phyloP scores from a whole-genome alignment of 2,329 filamentous ascomycete genomes.

The Trichothecium roseum region DNA sequence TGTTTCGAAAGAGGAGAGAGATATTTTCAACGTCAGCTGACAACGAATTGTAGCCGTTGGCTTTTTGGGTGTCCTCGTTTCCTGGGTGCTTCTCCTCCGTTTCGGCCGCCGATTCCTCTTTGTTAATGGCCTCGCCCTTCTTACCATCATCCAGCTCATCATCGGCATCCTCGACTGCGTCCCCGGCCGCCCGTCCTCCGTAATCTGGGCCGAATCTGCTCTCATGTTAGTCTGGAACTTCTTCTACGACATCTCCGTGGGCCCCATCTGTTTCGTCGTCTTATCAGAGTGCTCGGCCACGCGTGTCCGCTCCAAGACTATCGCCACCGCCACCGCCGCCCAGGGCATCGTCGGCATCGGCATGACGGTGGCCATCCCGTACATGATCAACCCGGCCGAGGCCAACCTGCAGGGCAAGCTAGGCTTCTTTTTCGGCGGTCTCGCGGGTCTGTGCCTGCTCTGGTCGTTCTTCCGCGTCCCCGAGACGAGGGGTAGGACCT shows the following conservation, averaged over 20 bases:
- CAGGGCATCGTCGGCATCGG: conserved; percentile 11
- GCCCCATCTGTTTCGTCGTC: conserved; percentile 30
- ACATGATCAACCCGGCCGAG: conserved; percentile 19
- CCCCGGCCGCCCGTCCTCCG: conserved; percentile 15
- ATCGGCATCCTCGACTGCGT: conserved; percentile 29
- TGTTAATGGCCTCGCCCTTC: conserved; percentile 18
- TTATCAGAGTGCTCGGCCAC: conserved; percentile 27
- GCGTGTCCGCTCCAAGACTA: conserved; percentile 19
- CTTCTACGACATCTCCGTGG: conserved; percentile 28
- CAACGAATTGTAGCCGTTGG: conserved; percentile 21
- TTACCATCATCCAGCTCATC: conserved; percentile 29
- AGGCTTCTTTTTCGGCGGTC: conserved; percentile 18
- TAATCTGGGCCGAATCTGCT: conserved; percentile 25
- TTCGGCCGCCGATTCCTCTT: conserved; percentile 28
- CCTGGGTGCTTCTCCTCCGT: conserved; percentile 25
- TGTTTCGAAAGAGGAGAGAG: too few relatives aligned
- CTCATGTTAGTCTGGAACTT: conserved; percentile 31
- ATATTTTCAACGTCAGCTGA: too few relatives aligned
- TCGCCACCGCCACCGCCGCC: conserved; percentile 9
- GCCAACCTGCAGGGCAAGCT: conserved; percentile 21
- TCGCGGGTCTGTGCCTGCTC: conserved; percentile 12
- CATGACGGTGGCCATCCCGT: conserved; percentile 16
- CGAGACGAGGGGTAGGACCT: conserved; percentile 16
- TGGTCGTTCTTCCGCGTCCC: conserved; percentile 18
- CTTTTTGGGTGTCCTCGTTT: conserved; percentile 22